These are phyloP conservation scores for Malus fusca DNA, from an alignment of 306 rosid species.

Conservation along the genomic window DNA sequence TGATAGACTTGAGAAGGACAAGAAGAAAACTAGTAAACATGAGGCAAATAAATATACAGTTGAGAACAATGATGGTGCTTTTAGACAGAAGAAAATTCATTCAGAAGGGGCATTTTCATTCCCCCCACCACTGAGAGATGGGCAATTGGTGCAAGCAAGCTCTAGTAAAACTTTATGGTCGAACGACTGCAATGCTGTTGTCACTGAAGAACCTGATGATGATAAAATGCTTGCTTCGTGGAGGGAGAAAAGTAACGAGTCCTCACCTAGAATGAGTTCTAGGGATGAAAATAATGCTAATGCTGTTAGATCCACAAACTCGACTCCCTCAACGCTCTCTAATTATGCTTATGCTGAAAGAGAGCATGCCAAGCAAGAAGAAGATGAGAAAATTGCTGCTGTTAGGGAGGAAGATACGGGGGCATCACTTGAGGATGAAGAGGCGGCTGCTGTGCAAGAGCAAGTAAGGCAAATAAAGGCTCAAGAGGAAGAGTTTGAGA, in stretches of 20 bases:
- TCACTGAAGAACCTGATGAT: constrained; percentile 49
- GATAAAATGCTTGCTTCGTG: constrained; percentile 60
- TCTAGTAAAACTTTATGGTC: constrained; percentile 60
- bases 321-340: constrained; percentile 73
- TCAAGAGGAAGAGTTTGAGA: constrained; percentile 96
- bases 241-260: constrained; percentile 66
- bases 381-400: constrained; percentile 50
- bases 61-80: constrained; percentile 36
- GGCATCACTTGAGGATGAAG: constrained; percentile 84
- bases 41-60: constrained; percentile 62
- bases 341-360: constrained; percentile 74
- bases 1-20: constrained; percentile 40
- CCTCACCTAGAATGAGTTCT: constrained; percentile 68
- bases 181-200: constrained; percentile 38
- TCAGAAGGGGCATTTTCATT: constrained; percentile 71
- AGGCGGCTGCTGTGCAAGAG: constrained; percentile 97
- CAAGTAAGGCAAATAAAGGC: constrained; percentile 94
- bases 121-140: constrained; percentile 66
- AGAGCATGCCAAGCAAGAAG: constrained; percentile 60
- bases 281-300: constrained; percentile 64
- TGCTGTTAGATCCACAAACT: constrained; percentile 49
- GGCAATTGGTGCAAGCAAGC: constrained; percentile 43
- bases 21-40: constrained; percentile 40
- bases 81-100: constrained; percentile 40
- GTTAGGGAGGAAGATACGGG: constrained; percentile 72